Base-by-base conservation (phyloP, 805 yeast species). In the Metschnikowia vanudenii region DNA sequence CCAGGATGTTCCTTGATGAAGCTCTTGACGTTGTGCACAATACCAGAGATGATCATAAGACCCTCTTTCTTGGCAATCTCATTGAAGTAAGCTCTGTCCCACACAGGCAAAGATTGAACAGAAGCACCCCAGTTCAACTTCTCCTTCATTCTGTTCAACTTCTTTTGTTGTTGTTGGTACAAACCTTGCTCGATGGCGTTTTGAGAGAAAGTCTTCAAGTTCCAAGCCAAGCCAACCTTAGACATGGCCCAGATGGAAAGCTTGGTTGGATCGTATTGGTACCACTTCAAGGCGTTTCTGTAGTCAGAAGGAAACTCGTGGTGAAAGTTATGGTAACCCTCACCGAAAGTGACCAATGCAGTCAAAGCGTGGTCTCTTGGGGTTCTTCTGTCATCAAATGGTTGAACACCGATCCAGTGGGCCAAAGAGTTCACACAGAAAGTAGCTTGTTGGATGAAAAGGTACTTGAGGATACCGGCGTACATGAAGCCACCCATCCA, bases 281-380 rank as follows among this genome's bases (percentile, higher is more conserved):
- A 86, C 94, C 94, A 86, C 63, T 81, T 84, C 62, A 86, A 76
- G 16, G 94, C 94, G 63, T 86, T 86, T 78, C 95, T 81, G 78
- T 86, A 87, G 70, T 87, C 95, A 16, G 88, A 79, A 59, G 95
- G 94, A 78, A 86, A 87, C 73, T 86, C 95, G 65, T 87, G 95
- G 67, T 87, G 95, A 81, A 86, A 87, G 70, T 87, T 87, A 62
- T 87, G 94, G 75, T 86, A 85, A 53, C 95, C 95, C 70, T 87
- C 95, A 67, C 95, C 95, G 60, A 86, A 85, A 0, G 95, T 87
- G 49, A 85, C 89, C 49, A 86, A 70, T 4, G 94, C 94, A 41
- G 94, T 85, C 52, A 87, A 60, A 62, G 81, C 79, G 66, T 85
- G 90, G 68, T 87, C 92, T 69, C 94, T 78, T 56, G 94, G 94